Evolutionary conservation across 148 eudicot genomes (phyloP), one percentile per base, ranked within the genome.

Genomic region (Rhododendron mucronatum): DNA sequence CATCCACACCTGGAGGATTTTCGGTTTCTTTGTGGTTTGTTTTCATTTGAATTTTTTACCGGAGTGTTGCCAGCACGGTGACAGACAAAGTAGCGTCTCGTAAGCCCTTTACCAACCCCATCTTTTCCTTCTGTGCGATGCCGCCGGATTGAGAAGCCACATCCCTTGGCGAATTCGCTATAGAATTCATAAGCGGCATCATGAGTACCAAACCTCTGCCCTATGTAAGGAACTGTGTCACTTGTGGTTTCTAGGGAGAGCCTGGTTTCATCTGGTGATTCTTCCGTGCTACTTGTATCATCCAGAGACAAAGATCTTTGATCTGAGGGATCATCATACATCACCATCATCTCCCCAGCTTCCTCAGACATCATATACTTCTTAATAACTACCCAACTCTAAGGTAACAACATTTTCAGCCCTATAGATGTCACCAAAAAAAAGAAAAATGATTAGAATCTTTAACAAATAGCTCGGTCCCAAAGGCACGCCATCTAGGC

Each of bases 21-120:
- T 10, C 99, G 84, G 82, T 96, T 96, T 84, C 99, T 91, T 84
- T 95, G 99, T 55, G 97, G 95, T 86, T 95, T 96, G 71, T 88
- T 92, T 44, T 92, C 97, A 57, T 81, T 92, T 26, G 93, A 88
- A 21, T 91, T 85, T 84, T 96, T 96, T n/a, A 86, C 89, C 4
- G 99, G 98, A 20, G 98, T 95, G 86, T 95, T 95, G 13, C 99
- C 99, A 33, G 99, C 99, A 85, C 98, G 97, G 84, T 96, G 99
- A 87, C 99, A 96, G 61, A 96, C 99, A 87, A 96, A 96, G 85
- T 96, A 96, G 23, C 98, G 94, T 78, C 99, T 94, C 8, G 93
- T 95, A 45, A 96, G 96, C 82, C 99, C 99, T 90, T 95, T 96
- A 12, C 99, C 99, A 85, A 96, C 92, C 20, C 99, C 99, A 85